phyloP scores from a whole-genome alignment of 352 stramenopile species.

The Globisporangium apiculatum region DNA sequence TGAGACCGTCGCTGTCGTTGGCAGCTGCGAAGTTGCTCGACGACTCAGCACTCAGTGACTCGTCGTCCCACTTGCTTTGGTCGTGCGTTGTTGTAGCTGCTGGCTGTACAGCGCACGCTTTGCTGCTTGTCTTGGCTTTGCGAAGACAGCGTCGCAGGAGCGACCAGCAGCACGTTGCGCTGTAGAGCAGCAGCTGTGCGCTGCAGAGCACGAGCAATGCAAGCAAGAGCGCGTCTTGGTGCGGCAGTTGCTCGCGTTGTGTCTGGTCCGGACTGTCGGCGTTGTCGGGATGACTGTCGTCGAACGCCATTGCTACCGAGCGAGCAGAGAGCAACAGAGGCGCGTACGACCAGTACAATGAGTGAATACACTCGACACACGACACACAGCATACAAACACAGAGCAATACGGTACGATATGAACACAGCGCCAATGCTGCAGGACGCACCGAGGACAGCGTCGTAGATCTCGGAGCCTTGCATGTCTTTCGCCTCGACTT shows the following conservation, averaged over 20 bases:
- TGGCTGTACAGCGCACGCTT: no score
- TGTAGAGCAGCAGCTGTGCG: constrained; percentile 20
- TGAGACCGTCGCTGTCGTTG: constrained; percentile 4
- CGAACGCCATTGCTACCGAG: constrained; percentile 12
- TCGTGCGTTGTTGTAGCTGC: background rate
- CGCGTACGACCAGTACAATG: background rate
- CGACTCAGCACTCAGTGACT: constrained; percentile 9
- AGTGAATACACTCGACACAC: no score
- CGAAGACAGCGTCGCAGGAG: constrained; percentile 9
- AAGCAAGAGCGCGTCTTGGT: constrained; percentile 38
- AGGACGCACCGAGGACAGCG: constrained; percentile 27
- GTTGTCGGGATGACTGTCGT: constrained; percentile 2
- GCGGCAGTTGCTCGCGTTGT: constrained; percentile 27
- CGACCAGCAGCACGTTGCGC: constrained; percentile 21
- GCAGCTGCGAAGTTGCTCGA: constrained; percentile 3
- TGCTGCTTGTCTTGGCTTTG: background rate
- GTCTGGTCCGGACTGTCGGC: background rate
- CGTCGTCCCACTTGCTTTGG: background rate
- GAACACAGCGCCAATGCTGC: background rate
- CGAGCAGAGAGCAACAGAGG: background rate
- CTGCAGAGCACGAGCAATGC: constrained; percentile 27
- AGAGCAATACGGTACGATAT: no score
- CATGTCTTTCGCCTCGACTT: constrained; percentile 47
- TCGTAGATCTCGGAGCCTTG: constrained; percentile 40
- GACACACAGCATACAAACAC: no score